Conservation (phyloP, 192 early-diverging fungal genomes). For the Coemansia sp. region DNA sequence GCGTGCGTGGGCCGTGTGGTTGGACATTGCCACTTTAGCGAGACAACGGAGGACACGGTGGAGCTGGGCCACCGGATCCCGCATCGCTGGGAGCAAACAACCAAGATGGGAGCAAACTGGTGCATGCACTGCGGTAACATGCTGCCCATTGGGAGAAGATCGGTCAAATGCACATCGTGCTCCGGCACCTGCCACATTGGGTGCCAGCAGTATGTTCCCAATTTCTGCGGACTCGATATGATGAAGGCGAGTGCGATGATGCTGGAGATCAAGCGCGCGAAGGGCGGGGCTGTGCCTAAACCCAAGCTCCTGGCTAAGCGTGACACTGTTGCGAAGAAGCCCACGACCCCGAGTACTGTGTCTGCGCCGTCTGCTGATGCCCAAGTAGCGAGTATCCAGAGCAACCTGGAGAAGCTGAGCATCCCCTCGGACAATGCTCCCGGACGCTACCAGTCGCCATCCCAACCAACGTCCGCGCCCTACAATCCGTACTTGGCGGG, state of each 20-base stretch:
- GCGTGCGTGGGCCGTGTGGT: slow-evolving; percentile 85
- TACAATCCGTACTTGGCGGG: not conserved
- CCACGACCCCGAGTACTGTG: not conserved
- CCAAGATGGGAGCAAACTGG: slow-evolving; percentile 87
- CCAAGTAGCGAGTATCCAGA: slow-evolving; percentile 38
- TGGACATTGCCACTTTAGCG: slow-evolving; percentile 80
- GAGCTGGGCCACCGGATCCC: slow-evolving; percentile 86
- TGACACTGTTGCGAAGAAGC: slow-evolving; percentile 48
- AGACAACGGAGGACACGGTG: slow-evolving; percentile 21
- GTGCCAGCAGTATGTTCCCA: slow-evolving; percentile 86
- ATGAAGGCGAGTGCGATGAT: slow-evolving; percentile 86
- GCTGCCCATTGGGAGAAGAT: slow-evolving; percentile 74
- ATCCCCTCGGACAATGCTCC: slow-evolving; percentile 19
- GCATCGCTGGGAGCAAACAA: slow-evolving; percentile 89
- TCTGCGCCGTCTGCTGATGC: slow-evolving; percentile 28
- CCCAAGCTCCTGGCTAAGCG: slow-evolving; percentile 52
- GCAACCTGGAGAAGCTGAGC: slow-evolving; percentile 37
- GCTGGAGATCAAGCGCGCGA: slow-evolving; percentile 71
- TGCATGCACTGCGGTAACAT: slow-evolving; percentile 98
- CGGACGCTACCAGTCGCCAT: slow-evolving; percentile 1
- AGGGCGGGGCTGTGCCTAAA: slow-evolving; percentile 35
- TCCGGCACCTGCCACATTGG: slow-evolving; percentile 74
- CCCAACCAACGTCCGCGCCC: slow-evolving; percentile 10
- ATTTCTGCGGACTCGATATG: slow-evolving; percentile 90
- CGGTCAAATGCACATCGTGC: slow-evolving; percentile 75